Percentiles rank a stretch among this genome's conserved stretches.
These are phyloP conservation scores for Elongisporangium undulatum DNA, from an alignment of 352 stramenopile genomes.

Conservation along the genomic window DNA sequence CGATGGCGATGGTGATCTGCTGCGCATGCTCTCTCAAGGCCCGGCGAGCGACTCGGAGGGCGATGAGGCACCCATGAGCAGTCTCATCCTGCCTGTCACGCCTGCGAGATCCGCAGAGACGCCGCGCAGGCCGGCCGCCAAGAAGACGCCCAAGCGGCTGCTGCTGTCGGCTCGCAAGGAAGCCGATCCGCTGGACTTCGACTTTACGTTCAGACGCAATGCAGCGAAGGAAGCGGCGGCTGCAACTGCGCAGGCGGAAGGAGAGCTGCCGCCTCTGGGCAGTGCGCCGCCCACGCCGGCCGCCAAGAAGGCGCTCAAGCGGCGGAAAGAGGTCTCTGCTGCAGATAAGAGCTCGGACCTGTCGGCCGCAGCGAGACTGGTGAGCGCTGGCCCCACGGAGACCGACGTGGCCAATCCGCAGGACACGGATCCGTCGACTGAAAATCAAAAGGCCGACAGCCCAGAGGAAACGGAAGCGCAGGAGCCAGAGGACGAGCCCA, in stretches of 20 bases:
- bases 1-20: conserved; percentile 13
- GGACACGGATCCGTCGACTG: neutral
- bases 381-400: neutral
- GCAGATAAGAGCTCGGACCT: neutral
- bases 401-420: neutral
- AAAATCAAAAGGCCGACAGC: neutral
- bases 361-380: conserved; percentile 6
- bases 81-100: conserved; percentile 44
- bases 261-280: conserved; percentile 7
- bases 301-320: conserved; percentile 31
- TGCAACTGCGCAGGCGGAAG: conserved; percentile 16
- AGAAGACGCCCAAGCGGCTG: conserved; percentile 15
- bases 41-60: conserved; percentile 58
- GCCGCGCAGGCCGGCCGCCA: conserved; percentile 9
- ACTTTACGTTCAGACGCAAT: conserved; percentile 42
- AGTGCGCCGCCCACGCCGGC: conserved; percentile 5
- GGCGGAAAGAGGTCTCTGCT: conserved; percentile 19
- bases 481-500: conserved; percentile 4
- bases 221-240: conserved; percentile 13
- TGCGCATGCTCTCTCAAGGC: conserved; percentile 51
- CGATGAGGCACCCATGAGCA: conserved; percentile 36
- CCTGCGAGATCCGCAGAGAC: conserved; percentile 19
- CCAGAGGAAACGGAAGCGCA: neutral
- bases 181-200: conserved; percentile 37
- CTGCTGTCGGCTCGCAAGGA: conserved; percentile 17